A percentile compares a stretch with the other conserved stretches of the same genome.
phyloP scores from a whole-genome alignment of 768 basidiomycete species.

The Hypsizygus marmoreus region DNA sequence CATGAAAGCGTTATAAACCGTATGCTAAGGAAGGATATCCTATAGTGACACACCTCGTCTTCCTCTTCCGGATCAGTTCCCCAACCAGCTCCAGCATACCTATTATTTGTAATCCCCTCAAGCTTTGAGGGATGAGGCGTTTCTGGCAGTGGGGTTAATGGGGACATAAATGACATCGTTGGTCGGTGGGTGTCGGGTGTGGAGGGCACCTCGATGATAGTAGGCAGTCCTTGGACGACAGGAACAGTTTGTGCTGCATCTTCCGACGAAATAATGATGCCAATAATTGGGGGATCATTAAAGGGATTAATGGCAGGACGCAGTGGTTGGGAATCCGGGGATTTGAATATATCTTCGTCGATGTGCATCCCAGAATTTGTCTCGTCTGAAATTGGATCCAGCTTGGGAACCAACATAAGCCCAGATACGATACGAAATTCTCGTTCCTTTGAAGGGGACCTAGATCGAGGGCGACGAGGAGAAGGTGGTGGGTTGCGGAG shows the following conservation, averaged over 20 bases:
- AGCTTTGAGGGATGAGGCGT: slow-evolving; percentile 38
- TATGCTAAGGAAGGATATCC: not conserved
- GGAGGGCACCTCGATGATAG: slow-evolving; percentile 13
- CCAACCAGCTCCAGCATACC: slow-evolving; percentile 26
- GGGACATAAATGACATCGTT: slow-evolving; percentile 33
- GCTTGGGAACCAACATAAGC: slow-evolving; percentile 9
- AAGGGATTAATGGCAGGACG: too few relatives aligned
- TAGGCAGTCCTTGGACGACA: not conserved
- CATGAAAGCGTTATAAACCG: not conserved
- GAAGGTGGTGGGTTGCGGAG: slow-evolving; percentile 44
- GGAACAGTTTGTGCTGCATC: too few relatives aligned
- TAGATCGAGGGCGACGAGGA: slow-evolving; percentile 40
- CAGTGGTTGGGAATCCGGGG: not conserved
- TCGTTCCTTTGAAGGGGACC: slow-evolving; percentile 45
- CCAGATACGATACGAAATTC: slow-evolving; percentile 31
- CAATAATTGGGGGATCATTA: too few relatives aligned
- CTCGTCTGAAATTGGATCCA: slow-evolving; percentile 24
- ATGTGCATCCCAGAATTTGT: slow-evolving; percentile 22
- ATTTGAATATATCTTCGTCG: slow-evolving; percentile 16
- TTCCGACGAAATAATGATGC: too few relatives aligned
- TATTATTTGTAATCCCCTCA: slow-evolving; percentile 16
- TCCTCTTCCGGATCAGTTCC: slow-evolving; percentile 17
- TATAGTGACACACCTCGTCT: slow-evolving; percentile 22
- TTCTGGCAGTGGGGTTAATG: slow-evolving; percentile 53
- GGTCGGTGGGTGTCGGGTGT: slow-evolving; percentile 21